phyloP scores from a whole-genome alignment of 2,329 filamentous ascomycete genomes.

The Sclerotiophoma versabilis region DNA sequence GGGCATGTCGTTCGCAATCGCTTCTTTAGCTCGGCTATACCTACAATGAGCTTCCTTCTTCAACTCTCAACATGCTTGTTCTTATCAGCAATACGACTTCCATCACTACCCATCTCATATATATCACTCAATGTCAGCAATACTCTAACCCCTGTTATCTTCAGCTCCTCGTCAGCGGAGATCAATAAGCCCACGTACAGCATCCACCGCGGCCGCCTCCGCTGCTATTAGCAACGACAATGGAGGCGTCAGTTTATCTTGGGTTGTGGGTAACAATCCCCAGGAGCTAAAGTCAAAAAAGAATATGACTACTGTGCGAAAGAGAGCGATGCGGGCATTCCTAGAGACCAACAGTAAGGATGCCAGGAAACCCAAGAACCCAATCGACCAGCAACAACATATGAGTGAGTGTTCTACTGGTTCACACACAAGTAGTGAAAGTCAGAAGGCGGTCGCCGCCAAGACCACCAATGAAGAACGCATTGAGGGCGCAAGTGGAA shows the following conservation, averaged over 20 bases:
- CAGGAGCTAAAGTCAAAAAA: constrained; percentile 41
- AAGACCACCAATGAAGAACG: constrained; percentile 1
- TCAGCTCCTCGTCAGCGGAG: constrained; percentile 14
- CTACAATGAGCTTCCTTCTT: not conserved
- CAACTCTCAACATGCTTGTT: not conserved
- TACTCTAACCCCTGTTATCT: not conserved
- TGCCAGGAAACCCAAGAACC: constrained; percentile 6
- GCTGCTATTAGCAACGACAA: not conserved
- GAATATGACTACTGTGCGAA: constrained; percentile 45
- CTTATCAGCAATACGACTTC: not conserved
- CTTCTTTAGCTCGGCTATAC: not conserved
- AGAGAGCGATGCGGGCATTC: constrained; percentile 45
- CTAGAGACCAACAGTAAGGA: constrained; percentile 34
- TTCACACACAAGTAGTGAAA: constrained; percentile 24
- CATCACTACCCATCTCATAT: not conserved
- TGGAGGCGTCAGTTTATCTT: constrained; percentile 28
- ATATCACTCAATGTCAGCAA: not conserved
- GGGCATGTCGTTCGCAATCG: not conserved
- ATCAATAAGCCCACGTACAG: constrained; percentile 22
- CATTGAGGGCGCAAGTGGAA: not conserved
- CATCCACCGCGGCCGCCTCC: constrained; percentile 15
- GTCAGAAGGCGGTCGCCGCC: constrained; percentile 19
- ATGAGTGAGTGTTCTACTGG: constrained; percentile 29
- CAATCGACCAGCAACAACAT: not conserved
- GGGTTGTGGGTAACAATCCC: constrained; percentile 44